Base-by-base conservation (phyloP, 148 eudicot genomes). In the Simmondsia chinensis region DNA sequence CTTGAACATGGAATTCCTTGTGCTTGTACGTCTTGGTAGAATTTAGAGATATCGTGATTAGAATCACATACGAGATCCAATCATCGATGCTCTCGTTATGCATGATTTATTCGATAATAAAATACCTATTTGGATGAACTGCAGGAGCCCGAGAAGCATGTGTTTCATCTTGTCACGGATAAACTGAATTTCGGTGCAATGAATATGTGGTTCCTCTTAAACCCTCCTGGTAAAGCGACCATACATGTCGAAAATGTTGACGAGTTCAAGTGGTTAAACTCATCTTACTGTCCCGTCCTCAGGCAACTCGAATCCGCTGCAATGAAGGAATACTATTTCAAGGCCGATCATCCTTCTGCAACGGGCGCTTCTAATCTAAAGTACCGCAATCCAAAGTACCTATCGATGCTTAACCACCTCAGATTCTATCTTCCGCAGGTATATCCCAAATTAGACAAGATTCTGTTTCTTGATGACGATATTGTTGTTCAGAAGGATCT, bases 231-330 rank as follows among this genome's bases (percentile, higher is more conserved):
- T 33, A 76, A 79, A 52, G 94, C 94, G n/a, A 66, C 94, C 25
- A 87, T 87, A 24, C 82, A 82, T 36, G 96, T 87, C 32, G 88
- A 87, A 45, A 82, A 82, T 60, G 96, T 82, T 28, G 96, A 87
- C 39, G 96, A 69, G 42, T 87, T 82, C 46, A 79, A 76, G 72
- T 87, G 94, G 94, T 74, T 87, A 42, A 87, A 87, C 63, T 82
- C 96, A 7, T 76, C 94, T 4, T 82, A 87, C 48, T 76, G 94
- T 64, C 96, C 96, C 0, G 96, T 87, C 43, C 56, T 87, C 14
- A 65, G 79, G 39, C 96, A 87, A 62, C 69, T 82, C 4, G 94
- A 82, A 48, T 82, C 94, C 45, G 80, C 96, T 64, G 61, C 88
- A 30, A 82, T 87, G 94, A 76, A 76, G 57, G 94, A 82, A 34